These are phyloP conservation scores for Ceriops decandra DNA, from an alignment of 345 rosid species.

Conservation along the genomic window DNA sequence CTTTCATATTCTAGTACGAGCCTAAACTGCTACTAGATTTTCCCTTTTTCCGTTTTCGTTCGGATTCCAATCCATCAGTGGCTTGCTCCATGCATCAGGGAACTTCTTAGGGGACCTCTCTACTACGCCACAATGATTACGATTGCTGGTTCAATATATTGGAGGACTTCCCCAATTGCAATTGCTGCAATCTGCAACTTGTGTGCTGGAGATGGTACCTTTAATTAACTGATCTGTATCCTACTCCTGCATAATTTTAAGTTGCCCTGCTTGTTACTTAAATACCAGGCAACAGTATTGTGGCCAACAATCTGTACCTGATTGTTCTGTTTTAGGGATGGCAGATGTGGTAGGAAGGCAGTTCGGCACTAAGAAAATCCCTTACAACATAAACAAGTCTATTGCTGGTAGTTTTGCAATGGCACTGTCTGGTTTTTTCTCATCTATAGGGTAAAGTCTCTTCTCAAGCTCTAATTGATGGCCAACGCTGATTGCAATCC, in stretches of 20 bases:
- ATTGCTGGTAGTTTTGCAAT: slow-evolving; percentile 78
- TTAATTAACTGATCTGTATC: slow-evolving; percentile 1
- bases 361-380: slow-evolving; percentile 60
- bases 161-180: slow-evolving; percentile 77
- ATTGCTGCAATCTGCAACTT: slow-evolving; percentile 85
- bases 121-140: slow-evolving; percentile 66
- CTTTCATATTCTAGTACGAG: background rate
- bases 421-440: slow-evolving; percentile 64
- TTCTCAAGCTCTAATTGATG: background rate
- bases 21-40: too few species aligned
- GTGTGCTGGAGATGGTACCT: slow-evolving; percentile 97
- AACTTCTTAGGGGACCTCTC: slow-evolving; percentile 89
- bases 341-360: slow-evolving; percentile 89
- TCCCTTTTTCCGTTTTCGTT: too few species aligned
- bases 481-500: background rate
- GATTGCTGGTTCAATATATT: slow-evolving; percentile 51
- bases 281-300: background rate
- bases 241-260: background rate
- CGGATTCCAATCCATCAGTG: slow-evolving; percentile 8
- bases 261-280: background rate
- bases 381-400: slow-evolving; percentile 79
- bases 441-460: slow-evolving; percentile 53
- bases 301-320: background rate
- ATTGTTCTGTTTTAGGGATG: slow-evolving; percentile 44
- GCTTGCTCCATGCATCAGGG: slow-evolving; percentile 50